A percentile compares a stretch with the other conserved stretches of the same genome.
These are phyloP conservation scores for Aspergillus versicolor DNA, from an alignment of 2,329 filamentous ascomycete genomes.

Conservation along the genomic window DNA sequence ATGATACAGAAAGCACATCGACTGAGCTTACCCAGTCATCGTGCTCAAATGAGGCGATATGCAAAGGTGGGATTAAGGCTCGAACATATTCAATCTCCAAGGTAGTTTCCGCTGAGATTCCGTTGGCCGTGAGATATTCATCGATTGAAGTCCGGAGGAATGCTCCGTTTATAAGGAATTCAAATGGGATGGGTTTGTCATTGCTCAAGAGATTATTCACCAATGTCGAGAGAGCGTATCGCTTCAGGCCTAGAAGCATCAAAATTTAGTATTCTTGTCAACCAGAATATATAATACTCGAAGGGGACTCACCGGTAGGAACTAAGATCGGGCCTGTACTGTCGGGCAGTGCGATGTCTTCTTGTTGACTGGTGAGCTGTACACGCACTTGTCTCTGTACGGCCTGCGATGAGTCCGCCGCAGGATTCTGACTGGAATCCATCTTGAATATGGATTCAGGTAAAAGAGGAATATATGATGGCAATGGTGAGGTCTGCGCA, in stretches of 20 bases:
- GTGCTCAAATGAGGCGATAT: constrained; percentile 90
- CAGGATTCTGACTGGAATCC: constrained; percentile 24
- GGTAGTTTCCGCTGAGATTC: constrained; percentile 84
- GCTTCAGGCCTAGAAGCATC: constrained; percentile 47
- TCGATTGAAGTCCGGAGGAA: constrained; percentile 88
- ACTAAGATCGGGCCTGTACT: constrained; percentile 58
- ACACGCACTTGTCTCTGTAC: constrained; percentile 53
- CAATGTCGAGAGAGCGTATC: constrained; percentile 61
- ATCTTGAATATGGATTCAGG: constrained; percentile 18
- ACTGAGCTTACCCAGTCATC: constrained; percentile 95
- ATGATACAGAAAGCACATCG: constrained; percentile 72
- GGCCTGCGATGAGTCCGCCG: constrained; percentile 23
- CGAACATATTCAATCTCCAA: constrained; percentile 90
- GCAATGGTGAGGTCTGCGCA: constrained; percentile 4
- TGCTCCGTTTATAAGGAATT: constrained; percentile 92
- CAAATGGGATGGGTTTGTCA: constrained; percentile 60
- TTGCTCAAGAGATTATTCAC: constrained; percentile 61
- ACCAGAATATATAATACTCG: background rate
- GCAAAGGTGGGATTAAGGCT: constrained; percentile 82
- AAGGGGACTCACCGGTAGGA: constrained; percentile 50
- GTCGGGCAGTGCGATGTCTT: constrained; percentile 54
- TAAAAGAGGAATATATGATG: background rate
- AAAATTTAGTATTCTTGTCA: constrained; percentile 14
- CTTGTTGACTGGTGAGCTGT: constrained; percentile 53
- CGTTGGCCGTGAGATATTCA: constrained; percentile 82